Conservation (phyloP, 2,329 filamentous ascomycete species). For the Clarireedia monteithiana region DNA sequence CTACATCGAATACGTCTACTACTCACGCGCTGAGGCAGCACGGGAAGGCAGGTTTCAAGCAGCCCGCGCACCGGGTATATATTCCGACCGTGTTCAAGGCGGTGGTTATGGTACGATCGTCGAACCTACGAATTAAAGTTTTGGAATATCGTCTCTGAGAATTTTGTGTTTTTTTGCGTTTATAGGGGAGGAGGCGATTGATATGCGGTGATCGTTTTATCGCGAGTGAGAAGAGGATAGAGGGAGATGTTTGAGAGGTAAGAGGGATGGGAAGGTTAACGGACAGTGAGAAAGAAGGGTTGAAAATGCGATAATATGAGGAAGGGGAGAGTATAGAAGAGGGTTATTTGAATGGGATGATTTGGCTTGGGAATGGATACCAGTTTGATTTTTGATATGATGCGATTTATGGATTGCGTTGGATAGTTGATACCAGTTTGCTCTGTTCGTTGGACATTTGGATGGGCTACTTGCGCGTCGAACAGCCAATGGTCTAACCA, state of each 20-base stretch:
- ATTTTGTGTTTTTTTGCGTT: not conserved
- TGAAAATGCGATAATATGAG: not conserved
- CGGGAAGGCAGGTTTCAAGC: constrained; percentile 47
- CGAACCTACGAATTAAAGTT: constrained; percentile 15
- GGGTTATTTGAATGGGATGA: not conserved
- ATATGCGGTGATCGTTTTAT: not conserved
- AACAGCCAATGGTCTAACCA: not conserved
- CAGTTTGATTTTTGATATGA: not conserved
- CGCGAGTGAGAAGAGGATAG: not conserved
- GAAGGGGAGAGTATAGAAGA: not conserved
- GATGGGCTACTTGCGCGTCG: not conserved
- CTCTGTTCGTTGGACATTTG: not conserved
- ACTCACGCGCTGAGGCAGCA: constrained; percentile 59
- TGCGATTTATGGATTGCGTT: not conserved
- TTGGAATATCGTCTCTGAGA: constrained; percentile 2
- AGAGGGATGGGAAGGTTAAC: not conserved
- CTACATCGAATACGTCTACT: constrained; percentile 66
- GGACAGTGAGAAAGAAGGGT: not conserved
- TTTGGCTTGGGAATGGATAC: not conserved
- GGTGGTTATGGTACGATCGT: constrained; percentile 52
- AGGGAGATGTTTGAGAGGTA: not conserved
- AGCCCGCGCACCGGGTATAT: constrained; percentile 58
- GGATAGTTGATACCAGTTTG: not conserved
- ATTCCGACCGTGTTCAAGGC: constrained; percentile 63
- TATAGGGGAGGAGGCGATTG: constrained; percentile 1